These are phyloP conservation scores for Trapa incisa DNA, from an alignment of 345 rosid species.

Conservation along the genomic window DNA sequence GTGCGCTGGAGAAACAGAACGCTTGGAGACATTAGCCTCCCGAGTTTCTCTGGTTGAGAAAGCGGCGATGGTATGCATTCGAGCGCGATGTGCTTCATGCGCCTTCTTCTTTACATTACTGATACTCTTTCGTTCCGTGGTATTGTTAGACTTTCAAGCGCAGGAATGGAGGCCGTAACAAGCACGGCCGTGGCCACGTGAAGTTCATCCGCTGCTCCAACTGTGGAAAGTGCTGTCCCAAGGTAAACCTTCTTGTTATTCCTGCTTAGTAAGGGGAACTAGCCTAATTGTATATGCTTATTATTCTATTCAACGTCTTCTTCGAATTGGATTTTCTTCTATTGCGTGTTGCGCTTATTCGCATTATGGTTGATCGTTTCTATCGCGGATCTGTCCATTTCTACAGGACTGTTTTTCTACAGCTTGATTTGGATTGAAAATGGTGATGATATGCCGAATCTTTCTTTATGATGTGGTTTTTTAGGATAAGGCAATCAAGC, in stretches of 20 bases:
- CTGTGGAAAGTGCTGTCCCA: constrained; percentile 89
- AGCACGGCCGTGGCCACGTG: constrained; percentile 16
- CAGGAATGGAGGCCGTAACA: constrained; percentile 91
- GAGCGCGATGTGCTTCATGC: background rate
- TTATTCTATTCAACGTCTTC: background rate
- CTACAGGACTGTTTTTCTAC: constrained; percentile 8
- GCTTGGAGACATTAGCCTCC: background rate
- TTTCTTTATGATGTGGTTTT: too few species aligned
- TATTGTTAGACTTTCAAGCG: constrained; percentile 65
- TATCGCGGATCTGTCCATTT: background rate
- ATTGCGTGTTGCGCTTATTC: background rate
- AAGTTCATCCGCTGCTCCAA: constrained; percentile 85
- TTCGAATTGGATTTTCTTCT: too few species aligned
- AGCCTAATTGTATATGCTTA: background rate
- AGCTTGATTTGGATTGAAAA: too few species aligned
- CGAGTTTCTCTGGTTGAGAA: too few species aligned
- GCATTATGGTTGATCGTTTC: background rate
- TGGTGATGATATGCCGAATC: too few species aligned
- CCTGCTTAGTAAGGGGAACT: background rate
- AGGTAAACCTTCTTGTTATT: constrained; percentile 19
- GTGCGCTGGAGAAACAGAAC: background rate
- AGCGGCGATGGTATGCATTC: too few species aligned
- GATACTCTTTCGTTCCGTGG: background rate
- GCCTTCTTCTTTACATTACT: background rate
- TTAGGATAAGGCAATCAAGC: too few species aligned